Conservation (phyloP, 345 rosid species). For the Aethionema arabicum region DNA sequence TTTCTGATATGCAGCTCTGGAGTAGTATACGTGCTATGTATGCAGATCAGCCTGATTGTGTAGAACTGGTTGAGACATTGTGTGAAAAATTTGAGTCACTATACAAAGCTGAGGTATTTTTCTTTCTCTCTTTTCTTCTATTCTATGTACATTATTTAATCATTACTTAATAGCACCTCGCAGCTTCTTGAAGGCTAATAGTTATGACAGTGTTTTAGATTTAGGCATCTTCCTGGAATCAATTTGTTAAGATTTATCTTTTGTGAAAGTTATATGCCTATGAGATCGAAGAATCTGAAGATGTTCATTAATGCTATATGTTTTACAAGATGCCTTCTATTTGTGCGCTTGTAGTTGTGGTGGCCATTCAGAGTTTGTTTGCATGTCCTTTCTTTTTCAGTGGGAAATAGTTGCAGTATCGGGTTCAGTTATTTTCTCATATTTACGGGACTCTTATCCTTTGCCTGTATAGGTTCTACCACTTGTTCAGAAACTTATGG, state of each 20-base stretch:
- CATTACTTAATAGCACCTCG: slow-evolving; percentile 8
- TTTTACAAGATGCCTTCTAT: slow-evolving; percentile 10
- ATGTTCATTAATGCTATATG: slow-evolving; percentile 19
- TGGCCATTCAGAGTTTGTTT: slow-evolving; percentile 16
- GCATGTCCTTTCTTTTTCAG: slow-evolving; percentile 16
- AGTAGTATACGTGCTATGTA: slow-evolving; percentile 59
- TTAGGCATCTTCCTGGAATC: slow-evolving; percentile 13
- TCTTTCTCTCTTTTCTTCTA: slow-evolving; percentile 21
- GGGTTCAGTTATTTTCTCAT: slow-evolving; percentile 19
- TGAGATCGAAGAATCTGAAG: slow-evolving; percentile 14
- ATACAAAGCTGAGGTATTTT: slow-evolving; percentile 71
- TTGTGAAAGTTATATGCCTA: slow-evolving; percentile 22
- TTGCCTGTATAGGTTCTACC: slow-evolving; percentile 63
- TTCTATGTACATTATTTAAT: slow-evolving; percentile 12
- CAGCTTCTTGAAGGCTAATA: slow-evolving; percentile 14
- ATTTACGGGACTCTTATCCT: slow-evolving; percentile 19
- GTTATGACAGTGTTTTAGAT: slow-evolving; percentile 3
- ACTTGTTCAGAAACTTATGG: slow-evolving; percentile 61
- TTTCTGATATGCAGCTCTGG: slow-evolving; percentile 74
- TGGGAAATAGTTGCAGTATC: slow-evolving; percentile 16
- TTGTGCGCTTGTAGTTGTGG: slow-evolving; percentile 16
- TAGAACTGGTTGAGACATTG: slow-evolving; percentile 68
- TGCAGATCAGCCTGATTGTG: slow-evolving; percentile 67
- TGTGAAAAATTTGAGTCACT: slow-evolving; percentile 65
- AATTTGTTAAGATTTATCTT: slow-evolving; percentile 9